These are phyloP conservation scores for Wickerhamiella infanticola DNA, from an alignment of 1,139 yeast species.

Conservation along the genomic window DNA sequence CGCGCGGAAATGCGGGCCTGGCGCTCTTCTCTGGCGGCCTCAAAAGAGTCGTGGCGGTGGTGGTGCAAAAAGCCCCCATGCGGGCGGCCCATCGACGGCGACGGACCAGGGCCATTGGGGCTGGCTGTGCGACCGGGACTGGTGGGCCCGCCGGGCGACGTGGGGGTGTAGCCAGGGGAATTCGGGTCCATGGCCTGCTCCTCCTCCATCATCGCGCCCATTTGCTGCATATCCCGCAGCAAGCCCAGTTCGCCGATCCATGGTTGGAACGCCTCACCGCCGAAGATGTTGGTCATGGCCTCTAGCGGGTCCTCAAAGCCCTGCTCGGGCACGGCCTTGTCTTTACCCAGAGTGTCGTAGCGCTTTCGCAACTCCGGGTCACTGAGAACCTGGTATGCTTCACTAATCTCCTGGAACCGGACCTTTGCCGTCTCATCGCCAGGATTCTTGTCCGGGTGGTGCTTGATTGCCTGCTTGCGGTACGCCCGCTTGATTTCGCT, in stretches of 20 bases:
- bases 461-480: slow-evolving; percentile 69
- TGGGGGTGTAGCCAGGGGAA: slow-evolving; percentile 3
- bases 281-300: slow-evolving; percentile 73
- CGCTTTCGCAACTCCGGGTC: slow-evolving; percentile 57
- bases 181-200: slow-evolving; percentile 55
- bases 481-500: slow-evolving; percentile 86
- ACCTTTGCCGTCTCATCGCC: slow-evolving; percentile 67
- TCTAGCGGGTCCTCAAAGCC: slow-evolving; percentile 88
- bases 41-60: neutral
- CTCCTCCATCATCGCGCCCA: slow-evolving; percentile 56
- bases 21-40: neutral
- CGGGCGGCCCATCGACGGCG: slow-evolving; percentile 3
- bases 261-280: slow-evolving; percentile 80
- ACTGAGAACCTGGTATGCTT: slow-evolving; percentile 72
- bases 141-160: neutral
- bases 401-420: slow-evolving; percentile 43
- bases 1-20: slow-evolving; percentile 21
- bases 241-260: slow-evolving; percentile 88
- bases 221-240: slow-evolving; percentile 61
- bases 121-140: neutral
- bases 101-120: neutral
- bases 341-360: slow-evolving; percentile 78
- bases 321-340: slow-evolving; percentile 61
- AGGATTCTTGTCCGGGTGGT: slow-evolving; percentile 96
- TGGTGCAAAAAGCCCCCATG: slow-evolving; percentile 7